Evolutionary conservation across 257 asterid genomes (phyloP).

Genomic region (Nicotiana benthamiana): DNA sequence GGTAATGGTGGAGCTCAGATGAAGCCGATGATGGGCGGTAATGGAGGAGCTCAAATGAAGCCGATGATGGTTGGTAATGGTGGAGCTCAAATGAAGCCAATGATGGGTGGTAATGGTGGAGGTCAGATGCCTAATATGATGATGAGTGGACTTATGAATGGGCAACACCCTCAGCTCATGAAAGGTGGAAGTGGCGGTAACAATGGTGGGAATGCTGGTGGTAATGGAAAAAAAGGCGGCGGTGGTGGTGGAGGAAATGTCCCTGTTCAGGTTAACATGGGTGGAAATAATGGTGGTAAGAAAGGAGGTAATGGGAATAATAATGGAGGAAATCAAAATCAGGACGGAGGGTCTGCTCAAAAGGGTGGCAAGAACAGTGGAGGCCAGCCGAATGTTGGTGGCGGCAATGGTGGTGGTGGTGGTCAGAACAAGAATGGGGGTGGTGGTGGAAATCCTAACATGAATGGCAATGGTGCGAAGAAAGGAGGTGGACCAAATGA

Average conservation of each 20-base stretch:
- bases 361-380: slow-evolving; percentile 55
- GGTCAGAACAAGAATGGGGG: slow-evolving; percentile 30
- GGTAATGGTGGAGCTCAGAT: slow-evolving; percentile 8
- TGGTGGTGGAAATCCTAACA: slow-evolving; percentile 26
- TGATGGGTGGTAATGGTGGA: slow-evolving; percentile 25
- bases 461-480: slow-evolving; percentile 46
- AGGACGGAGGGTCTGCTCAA: slow-evolving; percentile 45
- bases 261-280: slow-evolving; percentile 47
- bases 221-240: slow-evolving; percentile 29
- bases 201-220: slow-evolving; percentile 6
- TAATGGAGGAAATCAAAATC: slow-evolving; percentile 39
- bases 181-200: slow-evolving; percentile 11
- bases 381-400: slow-evolving; percentile 36
- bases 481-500: slow-evolving; percentile 68
- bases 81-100: slow-evolving; percentile 26
- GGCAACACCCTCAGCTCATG: slow-evolving; percentile 8
- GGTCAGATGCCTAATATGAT: slow-evolving; percentile 33
- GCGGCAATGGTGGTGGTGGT: slow-evolving; percentile 12
- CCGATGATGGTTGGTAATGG: slow-evolving; percentile 31
- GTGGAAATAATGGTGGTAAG: slow-evolving; percentile 34
- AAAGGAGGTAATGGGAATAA: slow-evolving; percentile 35
- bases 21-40: slow-evolving; percentile 31
- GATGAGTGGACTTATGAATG: slow-evolving; percentile 16
- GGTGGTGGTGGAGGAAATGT: slow-evolving; percentile 33
- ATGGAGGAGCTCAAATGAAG: slow-evolving; percentile 11